Evolutionary conservation across 2,329 filamentous ascomycete genomes (phyloP), one percentile per base, ranked within the genome.

Genomic region (Nigrospora sphaerica): DNA sequence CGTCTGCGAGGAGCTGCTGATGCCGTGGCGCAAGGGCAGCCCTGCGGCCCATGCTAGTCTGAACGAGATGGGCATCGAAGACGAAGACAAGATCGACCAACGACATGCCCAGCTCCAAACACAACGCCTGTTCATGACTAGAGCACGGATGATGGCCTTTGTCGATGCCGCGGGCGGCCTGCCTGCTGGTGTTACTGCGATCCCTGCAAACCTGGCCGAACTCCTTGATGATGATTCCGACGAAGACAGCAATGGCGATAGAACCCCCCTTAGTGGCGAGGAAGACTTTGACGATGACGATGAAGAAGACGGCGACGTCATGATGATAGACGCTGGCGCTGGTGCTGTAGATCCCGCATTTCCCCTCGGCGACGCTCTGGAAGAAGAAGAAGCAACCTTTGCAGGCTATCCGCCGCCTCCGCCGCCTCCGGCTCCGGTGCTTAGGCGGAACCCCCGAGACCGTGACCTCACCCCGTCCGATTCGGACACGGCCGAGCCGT

Each of bases 1-100:
- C 7, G 81, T 98, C 35, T 98, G 93, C 59, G 89, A 97, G 63
- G 89, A 98, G 64, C 78, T 97, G 58, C 80, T 98, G 50, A 86
- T 84, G 54, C 80, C 86, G 2, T 98, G 93, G 93, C 80, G 83
- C 32, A 80, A 85, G 53, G 93, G 93, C 6, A 97, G 93, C 60
- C 78, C 81, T 46, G 93, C 86, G 7, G 84, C 77, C 39, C 92
- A 97, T 62, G 85, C 82, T 17, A 77, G 81, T 51, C 83, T 93
- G 51, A 89, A 88, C 13, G 79, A 82, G 60, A 79, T 84, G 53
- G 88, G 88, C 11, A 83, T 95, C 19, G 86, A 93, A 60, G 89
- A 95, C 58, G 88, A 95, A 56, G 82, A 87, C 53, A 71, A 72
- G 39, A 74, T 85, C 38, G 82, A 86, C 6, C 60, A 64, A 37